phyloP scores from a whole-genome alignment of 2,329 filamentous ascomycete genomes.

The Alternaria arbusti region DNA sequence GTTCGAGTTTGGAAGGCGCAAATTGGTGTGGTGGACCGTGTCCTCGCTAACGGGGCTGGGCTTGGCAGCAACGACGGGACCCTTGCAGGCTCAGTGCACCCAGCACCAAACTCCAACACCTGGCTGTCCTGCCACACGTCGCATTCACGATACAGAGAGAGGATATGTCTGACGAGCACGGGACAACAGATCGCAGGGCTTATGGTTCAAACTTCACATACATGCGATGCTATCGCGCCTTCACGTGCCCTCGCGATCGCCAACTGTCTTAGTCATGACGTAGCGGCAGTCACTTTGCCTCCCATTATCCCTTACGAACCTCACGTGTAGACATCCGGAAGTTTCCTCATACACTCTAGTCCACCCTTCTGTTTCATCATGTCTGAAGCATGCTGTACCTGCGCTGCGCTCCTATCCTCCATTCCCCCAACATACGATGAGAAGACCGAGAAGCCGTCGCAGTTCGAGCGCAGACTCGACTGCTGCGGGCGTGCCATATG shows the following conservation, averaged over 20 bases:
- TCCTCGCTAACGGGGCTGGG: slow-evolving; percentile 22
- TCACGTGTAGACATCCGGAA: background rate
- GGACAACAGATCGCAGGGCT: background rate
- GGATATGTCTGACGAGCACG: background rate
- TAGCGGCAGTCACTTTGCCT: slow-evolving; percentile 30
- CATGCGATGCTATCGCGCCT: background rate
- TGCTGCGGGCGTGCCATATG: slow-evolving; percentile 78
- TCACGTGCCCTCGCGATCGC: slow-evolving; percentile 32
- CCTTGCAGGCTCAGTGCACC: slow-evolving; percentile 4
- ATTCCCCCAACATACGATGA: slow-evolving; percentile 60
- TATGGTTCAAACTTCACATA: background rate
- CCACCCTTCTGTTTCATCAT: slow-evolving; percentile 12
- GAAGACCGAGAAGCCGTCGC: slow-evolving; percentile 66
- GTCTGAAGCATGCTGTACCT: slow-evolving; percentile 70
- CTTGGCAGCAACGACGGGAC: slow-evolving; percentile 17
- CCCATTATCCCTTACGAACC: slow-evolving; percentile 6
- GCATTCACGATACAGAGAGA: background rate
- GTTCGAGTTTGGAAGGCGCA: slow-evolving; percentile 28
- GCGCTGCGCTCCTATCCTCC: slow-evolving; percentile 66
- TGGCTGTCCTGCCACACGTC: background rate
- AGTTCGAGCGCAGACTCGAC: slow-evolving; percentile 65
- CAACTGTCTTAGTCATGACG: slow-evolving; percentile 44
- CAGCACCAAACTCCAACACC: slow-evolving; percentile 6
- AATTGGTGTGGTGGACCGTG: slow-evolving; percentile 31
- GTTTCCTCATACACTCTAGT: background rate